Base-by-base conservation (phyloP, 179 eudicot genomes). In the Beta lomatogona region DNA sequence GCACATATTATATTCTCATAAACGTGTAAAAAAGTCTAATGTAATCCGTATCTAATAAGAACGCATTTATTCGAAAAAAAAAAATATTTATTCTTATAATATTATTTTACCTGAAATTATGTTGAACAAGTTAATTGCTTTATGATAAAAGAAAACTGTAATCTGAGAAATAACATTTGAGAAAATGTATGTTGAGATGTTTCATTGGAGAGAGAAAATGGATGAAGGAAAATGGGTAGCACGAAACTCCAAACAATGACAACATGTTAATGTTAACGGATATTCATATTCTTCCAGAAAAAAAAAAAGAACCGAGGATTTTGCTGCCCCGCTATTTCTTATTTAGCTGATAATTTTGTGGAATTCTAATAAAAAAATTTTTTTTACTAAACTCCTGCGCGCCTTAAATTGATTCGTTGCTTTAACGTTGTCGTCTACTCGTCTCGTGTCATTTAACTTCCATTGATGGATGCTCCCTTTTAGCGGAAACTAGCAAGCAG, bases 311-410 rank as follows among this genome's bases (percentile, higher is more conserved):
- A 36, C 78, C 83, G 73, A 4, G 64, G 11, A 74, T 12, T 80
- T 65, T n/a, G 78, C 57, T 80, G 22, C 36, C 66, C 73, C 83
- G 21, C 54, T 73, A n/a, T 60, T 71, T 79, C 11, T 54, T 31
- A 36, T 9, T 75, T 11, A 44, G 50, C 16, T 4, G 10, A 25
- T 15, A 12, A 73, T n/a, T 28, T 71, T 4, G 4, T 21, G 41
- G 41, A 36, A 31, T 31, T 31, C n/a, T n/a, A n/a, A n/a, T n/a
- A n/a, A n/a, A 36, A 36, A 36, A 3, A 36, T 36, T 36, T 3
- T 36, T 36, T 36, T 36, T 36, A 28, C 31, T 28, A 28, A 28
- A 28, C 31, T 28, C 31, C 31, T 28, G 31, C 31, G 31, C 31
- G 31, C 0, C 31, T 28, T 28, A 28, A 28, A 1, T 28, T 28